Evolutionary conservation across 139 green algal species (phyloP).

Genomic region (Volvox africanus): DNA sequence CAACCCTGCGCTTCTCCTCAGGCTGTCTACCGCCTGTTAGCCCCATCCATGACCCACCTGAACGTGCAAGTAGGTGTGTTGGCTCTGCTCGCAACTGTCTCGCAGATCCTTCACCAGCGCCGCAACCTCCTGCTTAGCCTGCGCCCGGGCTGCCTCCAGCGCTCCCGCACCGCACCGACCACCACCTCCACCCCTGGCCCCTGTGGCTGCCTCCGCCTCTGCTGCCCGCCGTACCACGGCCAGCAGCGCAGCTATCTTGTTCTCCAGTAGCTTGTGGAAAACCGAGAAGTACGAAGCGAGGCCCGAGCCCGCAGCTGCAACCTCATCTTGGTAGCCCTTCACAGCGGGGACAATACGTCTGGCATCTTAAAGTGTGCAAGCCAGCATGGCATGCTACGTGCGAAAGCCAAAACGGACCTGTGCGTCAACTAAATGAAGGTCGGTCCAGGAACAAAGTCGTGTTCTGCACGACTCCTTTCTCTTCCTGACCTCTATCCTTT

Average conservation of each 20-base stretch:
- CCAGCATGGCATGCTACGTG: too few species aligned
- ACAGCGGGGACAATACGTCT: too few species aligned
- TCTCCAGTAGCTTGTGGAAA: conserved; percentile 77
- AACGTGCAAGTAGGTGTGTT: conserved; percentile 83
- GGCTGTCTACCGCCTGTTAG: too few species aligned
- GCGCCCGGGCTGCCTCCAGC: neutral
- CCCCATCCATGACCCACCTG: conserved; percentile 44
- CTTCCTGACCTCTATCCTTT: neutral
- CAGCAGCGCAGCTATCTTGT: conserved; percentile 29
- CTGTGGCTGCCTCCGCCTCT: neutral
- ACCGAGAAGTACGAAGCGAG: conserved; percentile 85
- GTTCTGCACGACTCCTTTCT: neutral
- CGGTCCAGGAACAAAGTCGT: neutral
- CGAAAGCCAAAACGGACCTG: too few species aligned
- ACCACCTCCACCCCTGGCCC: neutral
- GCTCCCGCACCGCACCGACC: neutral
- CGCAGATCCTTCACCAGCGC: conserved; percentile 62
- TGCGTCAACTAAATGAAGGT: too few species aligned
- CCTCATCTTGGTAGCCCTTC: conserved; percentile 74
- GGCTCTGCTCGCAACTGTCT: conserved; percentile 66
- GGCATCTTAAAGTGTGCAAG: too few species aligned
- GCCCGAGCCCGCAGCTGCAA: conserved; percentile 64
- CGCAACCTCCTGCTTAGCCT: conserved; percentile 24
- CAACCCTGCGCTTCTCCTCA: too few species aligned
- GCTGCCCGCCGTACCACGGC: neutral